phyloP scores from a whole-genome alignment of 805 yeast genomes.

The Aciculoconidium aculeatum region DNA sequence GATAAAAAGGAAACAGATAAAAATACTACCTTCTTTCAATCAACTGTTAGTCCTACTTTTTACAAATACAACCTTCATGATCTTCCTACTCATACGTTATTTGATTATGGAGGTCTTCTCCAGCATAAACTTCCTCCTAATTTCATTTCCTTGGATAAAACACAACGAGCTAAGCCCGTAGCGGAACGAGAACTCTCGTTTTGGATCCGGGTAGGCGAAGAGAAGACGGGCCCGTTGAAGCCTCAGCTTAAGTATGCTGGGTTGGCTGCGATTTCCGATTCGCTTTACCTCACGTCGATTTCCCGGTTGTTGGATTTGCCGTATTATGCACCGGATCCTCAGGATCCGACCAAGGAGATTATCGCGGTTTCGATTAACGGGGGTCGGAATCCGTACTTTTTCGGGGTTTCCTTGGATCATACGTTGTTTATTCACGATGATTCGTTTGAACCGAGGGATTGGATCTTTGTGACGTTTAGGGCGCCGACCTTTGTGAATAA shows the following conservation, averaged over 20 bases:
- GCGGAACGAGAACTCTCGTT: constrained; percentile 28
- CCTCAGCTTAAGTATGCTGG: constrained; percentile 23
- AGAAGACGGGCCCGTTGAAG: constrained; percentile 6
- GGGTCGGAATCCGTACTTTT: constrained; percentile 21
- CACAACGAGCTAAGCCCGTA: constrained; percentile 19
- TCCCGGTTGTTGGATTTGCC: constrained; percentile 26
- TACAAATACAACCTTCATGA: constrained; percentile 18
- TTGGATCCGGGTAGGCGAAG: constrained; percentile 25
- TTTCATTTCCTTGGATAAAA: constrained; percentile 16
- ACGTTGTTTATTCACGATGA: constrained; percentile 32
- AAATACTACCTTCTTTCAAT: constrained; percentile 15
- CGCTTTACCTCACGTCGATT: constrained; percentile 24
- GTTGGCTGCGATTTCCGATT: constrained; percentile 28
- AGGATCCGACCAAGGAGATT: constrained; percentile 2
- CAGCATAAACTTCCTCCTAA: constrained; percentile 25
- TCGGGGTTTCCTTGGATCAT: constrained; percentile 30
- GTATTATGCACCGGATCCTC: constrained; percentile 5
- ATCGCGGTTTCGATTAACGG: constrained; percentile 15
- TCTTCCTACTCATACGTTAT: constrained; percentile 10
- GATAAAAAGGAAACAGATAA: constrained; percentile 14
- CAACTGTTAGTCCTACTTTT: constrained; percentile 17
- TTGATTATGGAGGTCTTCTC: constrained; percentile 12
- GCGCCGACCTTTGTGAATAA: constrained; percentile 27
- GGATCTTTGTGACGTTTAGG: constrained; percentile 24
- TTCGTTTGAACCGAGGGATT: constrained; percentile 26